phyloP scores from a whole-genome alignment of 164 flowering plant species.

The Berberis vulgaris region DNA sequence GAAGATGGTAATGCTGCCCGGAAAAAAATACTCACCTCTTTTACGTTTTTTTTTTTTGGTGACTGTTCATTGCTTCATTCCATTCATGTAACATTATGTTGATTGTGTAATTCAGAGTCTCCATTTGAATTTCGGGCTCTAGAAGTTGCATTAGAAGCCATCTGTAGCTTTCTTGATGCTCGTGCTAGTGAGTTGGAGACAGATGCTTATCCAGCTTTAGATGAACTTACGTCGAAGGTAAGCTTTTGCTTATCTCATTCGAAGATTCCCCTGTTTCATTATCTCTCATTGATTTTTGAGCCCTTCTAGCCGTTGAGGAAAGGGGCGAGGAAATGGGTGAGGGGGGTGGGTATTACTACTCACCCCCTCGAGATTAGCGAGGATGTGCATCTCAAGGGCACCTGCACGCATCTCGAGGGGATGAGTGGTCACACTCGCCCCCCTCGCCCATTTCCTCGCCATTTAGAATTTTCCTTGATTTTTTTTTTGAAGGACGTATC shows the following conservation, averaged over 20 bases:
- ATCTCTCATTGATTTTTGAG: too few species aligned
- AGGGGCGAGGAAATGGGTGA: too few species aligned
- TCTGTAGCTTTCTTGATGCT: conserved; percentile 89
- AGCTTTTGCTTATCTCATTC: not conserved
- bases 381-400: too few species aligned
- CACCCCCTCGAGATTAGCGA: too few species aligned
- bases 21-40: not conserved
- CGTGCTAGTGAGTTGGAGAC: conserved; percentile 84
- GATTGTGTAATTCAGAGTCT: conserved; percentile 45
- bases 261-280: too few species aligned
- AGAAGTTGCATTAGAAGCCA: conserved; percentile 90
- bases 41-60: not conserved
- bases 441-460: not conserved
- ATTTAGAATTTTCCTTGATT: not conserved
- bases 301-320: too few species aligned
- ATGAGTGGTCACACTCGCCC: too few species aligned
- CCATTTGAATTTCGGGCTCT: conserved; percentile 96
- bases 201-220: conserved; percentile 91
- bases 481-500: not conserved
- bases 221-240: conserved; percentile 90
- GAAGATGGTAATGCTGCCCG: conserved; percentile 47
- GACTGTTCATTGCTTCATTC: not conserved
- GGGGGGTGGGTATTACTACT: too few species aligned
- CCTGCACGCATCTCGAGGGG: too few species aligned
- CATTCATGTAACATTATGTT: conserved; percentile 3